Evolutionary conservation across 108 stramenopile genomes (phyloP), one percentile per base, ranked within the genome.

Genomic region (Stephanodiscus triporus): DNA sequence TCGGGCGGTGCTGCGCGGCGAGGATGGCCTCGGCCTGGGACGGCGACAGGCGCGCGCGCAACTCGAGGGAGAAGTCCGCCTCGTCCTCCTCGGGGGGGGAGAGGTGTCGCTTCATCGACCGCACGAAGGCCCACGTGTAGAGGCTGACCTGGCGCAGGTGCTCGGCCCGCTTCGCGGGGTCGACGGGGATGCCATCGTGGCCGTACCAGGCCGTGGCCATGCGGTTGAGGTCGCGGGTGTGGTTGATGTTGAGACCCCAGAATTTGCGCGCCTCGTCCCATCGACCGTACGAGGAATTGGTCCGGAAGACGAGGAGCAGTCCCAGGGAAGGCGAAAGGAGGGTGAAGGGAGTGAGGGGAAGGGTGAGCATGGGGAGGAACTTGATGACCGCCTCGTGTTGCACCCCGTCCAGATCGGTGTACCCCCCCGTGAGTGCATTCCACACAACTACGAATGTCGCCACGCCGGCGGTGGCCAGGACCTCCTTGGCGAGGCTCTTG

Each of bases 211-310:
- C 83, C n/a, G 77, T 88, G 19, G 75, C 87, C 87, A 88, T 88
- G 38, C 87, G 87, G 22, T 85, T 80, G 19, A 89, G 72, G 70
- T 91, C 86, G 63, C 88, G 86, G 57, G 88, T 91, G 81, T 89
- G 88, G 76, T 91, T 88, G 42, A 89, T 91, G 72, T 88, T 87
- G 68, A 87, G 84, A 56, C 89, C 89, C 89, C 89, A 90, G 65
- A 85, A 85, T 76, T 90, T 91, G 47, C 90, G 90, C 26, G 90
- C 90, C 70, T 91, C 90, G 84, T 91, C 88, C 90, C 90, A 91
- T 26, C 90, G 83, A 63, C 86, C 76, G 75, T 91, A 91, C n/a
- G 87, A 78, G 0, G 85, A 84, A 77, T 91, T 91, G 62, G 90
- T 91, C 16, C 90, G 83, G 71, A 91, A 91, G 58, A 87, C 90